Evolutionary conservation across 163 green algal species (phyloP).

Genomic region (Botryococcus braunii): DNA sequence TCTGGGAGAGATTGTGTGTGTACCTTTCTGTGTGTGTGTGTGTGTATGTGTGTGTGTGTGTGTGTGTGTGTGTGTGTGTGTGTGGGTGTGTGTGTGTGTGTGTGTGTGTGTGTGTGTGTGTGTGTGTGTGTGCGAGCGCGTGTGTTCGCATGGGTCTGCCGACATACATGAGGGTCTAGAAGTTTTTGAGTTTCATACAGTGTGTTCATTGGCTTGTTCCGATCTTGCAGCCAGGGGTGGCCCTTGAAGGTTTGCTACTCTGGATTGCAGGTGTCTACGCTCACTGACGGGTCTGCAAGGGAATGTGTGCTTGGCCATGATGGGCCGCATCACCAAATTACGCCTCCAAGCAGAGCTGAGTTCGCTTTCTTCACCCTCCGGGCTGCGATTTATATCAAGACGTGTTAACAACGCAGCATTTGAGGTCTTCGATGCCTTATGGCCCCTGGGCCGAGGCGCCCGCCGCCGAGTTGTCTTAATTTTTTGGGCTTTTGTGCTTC

Average conservation of each 20-base stretch:
- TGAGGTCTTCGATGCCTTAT: conserved; percentile 35
- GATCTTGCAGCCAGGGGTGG: conserved; percentile 13
- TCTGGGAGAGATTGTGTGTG: too few species aligned
- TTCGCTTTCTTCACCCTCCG: conserved; percentile 18
- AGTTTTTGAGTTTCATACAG: not conserved
- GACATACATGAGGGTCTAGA: not conserved
- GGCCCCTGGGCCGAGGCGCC: conserved; percentile 29
- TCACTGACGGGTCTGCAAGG: conserved; percentile 25
- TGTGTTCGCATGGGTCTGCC: not conserved
- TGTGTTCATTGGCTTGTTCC: conserved; percentile 15
- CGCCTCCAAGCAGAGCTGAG: conserved; percentile 42
- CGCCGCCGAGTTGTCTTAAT: conserved; percentile 30
- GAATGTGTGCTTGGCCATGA: conserved; percentile 14
- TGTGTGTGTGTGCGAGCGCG: not conserved
- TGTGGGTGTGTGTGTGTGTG: too few species aligned
- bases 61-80: too few species aligned
- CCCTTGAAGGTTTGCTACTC: conserved; percentile 21
- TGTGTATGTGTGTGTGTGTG: too few species aligned
- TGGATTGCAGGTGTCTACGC: conserved; percentile 44
- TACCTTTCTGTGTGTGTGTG: too few species aligned
- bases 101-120: too few species aligned
- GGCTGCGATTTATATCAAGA: conserved; percentile 37
- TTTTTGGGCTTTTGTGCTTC: too few species aligned
- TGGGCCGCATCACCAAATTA: conserved; percentile 25
- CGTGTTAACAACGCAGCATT: conserved; percentile 39